phyloP scores from a whole-genome alignment of 2,329 filamentous ascomycete species.

The Lecanicillium sp. region DNA sequence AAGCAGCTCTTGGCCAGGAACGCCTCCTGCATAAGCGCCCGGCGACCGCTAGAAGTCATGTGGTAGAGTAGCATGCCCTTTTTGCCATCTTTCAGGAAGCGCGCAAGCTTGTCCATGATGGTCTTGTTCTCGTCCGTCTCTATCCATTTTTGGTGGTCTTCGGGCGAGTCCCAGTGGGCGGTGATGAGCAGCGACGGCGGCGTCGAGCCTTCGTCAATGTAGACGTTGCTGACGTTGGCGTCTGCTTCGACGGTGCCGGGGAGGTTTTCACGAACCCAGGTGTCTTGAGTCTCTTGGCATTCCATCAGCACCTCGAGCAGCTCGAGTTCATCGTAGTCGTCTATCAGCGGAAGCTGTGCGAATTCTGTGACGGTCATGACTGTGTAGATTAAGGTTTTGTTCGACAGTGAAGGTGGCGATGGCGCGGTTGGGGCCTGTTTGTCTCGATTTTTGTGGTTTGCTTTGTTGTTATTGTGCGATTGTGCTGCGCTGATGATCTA shows the following conservation, averaged over 20 bases:
- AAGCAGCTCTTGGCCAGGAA: conserved; percentile 20
- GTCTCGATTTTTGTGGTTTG: no score
- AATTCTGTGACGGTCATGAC: conserved; percentile 33
- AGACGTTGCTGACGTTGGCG: conserved; percentile 25
- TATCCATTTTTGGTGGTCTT: conserved; percentile 35
- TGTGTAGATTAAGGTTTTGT: no score
- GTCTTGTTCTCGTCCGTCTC: conserved; percentile 29
- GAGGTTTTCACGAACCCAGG: conserved; percentile 29
- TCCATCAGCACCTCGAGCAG: conserved; percentile 23
- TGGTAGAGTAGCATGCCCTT: conserved; percentile 31
- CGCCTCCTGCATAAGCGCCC: conserved; percentile 15
- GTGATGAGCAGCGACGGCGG: conserved; percentile 32
- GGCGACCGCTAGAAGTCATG: conserved; percentile 23
- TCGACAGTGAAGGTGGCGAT: no score
- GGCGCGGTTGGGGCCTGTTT: no score
- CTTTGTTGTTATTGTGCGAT: no score
- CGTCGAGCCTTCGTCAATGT: conserved; percentile 24
- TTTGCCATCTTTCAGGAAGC: conserved; percentile 24
- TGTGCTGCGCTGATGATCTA: no score
- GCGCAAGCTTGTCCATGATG: conserved; percentile 23
- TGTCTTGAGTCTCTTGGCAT: conserved; percentile 27
- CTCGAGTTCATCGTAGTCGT: conserved; percentile 20
- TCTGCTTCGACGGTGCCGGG: conserved; percentile 24
- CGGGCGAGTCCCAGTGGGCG: conserved; percentile 34
- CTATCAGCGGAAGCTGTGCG: conserved; percentile 24